Conservation (phyloP, 768 basidiomycete genomes). For the Baorangia bicolor region DNA sequence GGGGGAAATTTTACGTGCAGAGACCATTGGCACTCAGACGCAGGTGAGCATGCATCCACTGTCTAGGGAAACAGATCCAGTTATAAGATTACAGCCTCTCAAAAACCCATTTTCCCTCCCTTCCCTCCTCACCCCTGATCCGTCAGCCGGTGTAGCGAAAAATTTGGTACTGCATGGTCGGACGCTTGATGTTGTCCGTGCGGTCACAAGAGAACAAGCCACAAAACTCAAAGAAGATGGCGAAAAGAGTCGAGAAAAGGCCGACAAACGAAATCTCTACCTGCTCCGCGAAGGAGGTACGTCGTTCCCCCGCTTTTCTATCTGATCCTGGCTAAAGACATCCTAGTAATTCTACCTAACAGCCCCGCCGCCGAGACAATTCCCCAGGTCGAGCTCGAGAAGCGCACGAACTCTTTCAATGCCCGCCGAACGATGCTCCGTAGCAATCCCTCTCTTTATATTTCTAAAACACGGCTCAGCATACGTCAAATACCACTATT, state of each 20-base stretch:
- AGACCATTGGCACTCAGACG: conserved; percentile 51
- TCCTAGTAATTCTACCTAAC: conserved; percentile 84
- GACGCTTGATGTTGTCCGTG: conserved; percentile 85
- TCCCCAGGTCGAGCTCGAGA: conserved; percentile 75
- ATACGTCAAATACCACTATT: conserved; percentile 91
- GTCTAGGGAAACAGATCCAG: not conserved
- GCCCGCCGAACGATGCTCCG: conserved; percentile 80
- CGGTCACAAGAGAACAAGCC: conserved; percentile 89
- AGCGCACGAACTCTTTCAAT: conserved; percentile 81
- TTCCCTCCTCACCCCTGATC: conserved; percentile 92
- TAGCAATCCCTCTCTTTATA: conserved; percentile 90
- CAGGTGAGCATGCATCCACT: conserved; percentile 30
- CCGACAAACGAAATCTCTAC: conserved; percentile 94
- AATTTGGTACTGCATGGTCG: conserved; percentile 89
- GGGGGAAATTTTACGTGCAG: conserved; percentile 66
- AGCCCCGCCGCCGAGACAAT: conserved; percentile 75
- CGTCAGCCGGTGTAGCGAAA: conserved; percentile 78
- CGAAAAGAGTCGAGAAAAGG: conserved; percentile 81
- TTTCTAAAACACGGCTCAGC: conserved; percentile 92
- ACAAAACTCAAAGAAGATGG: conserved; percentile 85
- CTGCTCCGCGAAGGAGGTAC: conserved; percentile 93
- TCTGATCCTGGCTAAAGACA: not conserved
- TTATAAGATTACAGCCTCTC: conserved; percentile 41
- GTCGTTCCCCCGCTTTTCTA: conserved; percentile 2
- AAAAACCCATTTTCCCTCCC: conserved; percentile 87